Conservation (phyloP, 768 basidiomycete species). For the Boletus vermiculosoides region DNA sequence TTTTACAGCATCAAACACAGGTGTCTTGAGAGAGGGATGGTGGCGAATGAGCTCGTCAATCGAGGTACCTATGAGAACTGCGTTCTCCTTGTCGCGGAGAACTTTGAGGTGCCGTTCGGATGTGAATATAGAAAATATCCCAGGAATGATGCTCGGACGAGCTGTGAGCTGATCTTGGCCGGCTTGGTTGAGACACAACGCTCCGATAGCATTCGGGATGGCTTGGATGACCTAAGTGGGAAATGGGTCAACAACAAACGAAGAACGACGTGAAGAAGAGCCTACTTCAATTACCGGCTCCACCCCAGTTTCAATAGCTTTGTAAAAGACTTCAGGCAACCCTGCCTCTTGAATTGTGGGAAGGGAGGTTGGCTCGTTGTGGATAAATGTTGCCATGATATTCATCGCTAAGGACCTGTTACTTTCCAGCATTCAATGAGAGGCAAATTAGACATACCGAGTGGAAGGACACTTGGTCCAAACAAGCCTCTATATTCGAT, state of each 20-base stretch:
- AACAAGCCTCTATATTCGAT: constrained; percentile 80
- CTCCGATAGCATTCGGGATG: constrained; percentile 93
- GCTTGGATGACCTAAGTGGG: constrained; percentile 76
- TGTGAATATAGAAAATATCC: constrained; percentile 83
- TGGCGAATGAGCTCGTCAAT: constrained; percentile 96
- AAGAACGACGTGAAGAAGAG: neutral
- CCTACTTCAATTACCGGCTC: constrained; percentile 86
- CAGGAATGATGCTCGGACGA: constrained; percentile 79
- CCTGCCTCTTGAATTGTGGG: constrained; percentile 89
- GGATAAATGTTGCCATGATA: constrained; percentile 94
- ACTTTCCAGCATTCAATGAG: neutral
- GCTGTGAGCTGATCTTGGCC: constrained; percentile 80
- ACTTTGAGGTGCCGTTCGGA: constrained; percentile 81
- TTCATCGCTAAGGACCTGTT: constrained; percentile 61
- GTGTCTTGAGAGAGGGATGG: constrained; percentile 80
- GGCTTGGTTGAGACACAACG: constrained; percentile 88
- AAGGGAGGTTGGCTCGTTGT: constrained; percentile 97
- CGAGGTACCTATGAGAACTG: constrained; percentile 81
- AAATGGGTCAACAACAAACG: neutral
- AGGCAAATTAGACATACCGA: constrained; percentile 52
- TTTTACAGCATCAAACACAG: constrained; percentile 77
- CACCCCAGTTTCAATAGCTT: constrained; percentile 76
- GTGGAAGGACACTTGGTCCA: constrained; percentile 81
- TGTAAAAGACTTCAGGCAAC: constrained; percentile 87
- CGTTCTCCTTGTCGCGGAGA: constrained; percentile 90